phyloP scores from a whole-genome alignment of 1,139 yeast species.

The Pichia sp. region DNA sequence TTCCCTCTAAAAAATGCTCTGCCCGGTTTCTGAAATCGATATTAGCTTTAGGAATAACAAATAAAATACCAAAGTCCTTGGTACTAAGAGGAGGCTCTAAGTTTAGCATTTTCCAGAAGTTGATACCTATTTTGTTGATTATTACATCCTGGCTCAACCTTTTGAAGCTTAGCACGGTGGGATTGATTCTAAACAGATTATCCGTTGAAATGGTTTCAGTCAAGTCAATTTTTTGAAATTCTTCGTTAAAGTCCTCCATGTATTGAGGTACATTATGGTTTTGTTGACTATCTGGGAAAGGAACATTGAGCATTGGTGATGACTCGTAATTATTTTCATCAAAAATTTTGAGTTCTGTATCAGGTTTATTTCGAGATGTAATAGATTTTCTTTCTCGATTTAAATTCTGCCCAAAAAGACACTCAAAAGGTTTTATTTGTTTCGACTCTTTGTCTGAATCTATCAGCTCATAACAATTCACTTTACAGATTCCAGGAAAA shows the following conservation, averaged over 20 bases:
- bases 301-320: conserved; percentile 26
- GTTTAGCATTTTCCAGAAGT: conserved; percentile 54
- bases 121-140: conserved; percentile 34
- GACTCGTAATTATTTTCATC: conserved; percentile 32
- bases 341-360: conserved; percentile 15
- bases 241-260: conserved; percentile 13
- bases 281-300: conserved; percentile 10
- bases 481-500: conserved; percentile 28
- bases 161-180: conserved; percentile 33
- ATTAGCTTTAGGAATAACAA: conserved; percentile 36
- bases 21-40: conserved; percentile 31
- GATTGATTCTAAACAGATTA: conserved; percentile 32
- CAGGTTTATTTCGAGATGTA: conserved; percentile 9
- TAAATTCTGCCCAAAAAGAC: conserved; percentile 21
- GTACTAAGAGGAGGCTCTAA: conserved; percentile 48
- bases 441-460: conserved; percentile 17
- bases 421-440: conserved; percentile 23
- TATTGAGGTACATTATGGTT: conserved; percentile 2
- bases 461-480: conserved; percentile 25
- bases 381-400: not conserved
- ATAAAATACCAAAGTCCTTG: conserved; percentile 52
- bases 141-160: conserved; percentile 33
- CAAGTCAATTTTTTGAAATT: conserved; percentile 7
- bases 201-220: conserved; percentile 14
- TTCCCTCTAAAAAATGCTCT: conserved; percentile 36